Evolutionary conservation across 1,284 basidiomycete genomes (phyloP).

Genomic region (Trametes hirsuta): DNA sequence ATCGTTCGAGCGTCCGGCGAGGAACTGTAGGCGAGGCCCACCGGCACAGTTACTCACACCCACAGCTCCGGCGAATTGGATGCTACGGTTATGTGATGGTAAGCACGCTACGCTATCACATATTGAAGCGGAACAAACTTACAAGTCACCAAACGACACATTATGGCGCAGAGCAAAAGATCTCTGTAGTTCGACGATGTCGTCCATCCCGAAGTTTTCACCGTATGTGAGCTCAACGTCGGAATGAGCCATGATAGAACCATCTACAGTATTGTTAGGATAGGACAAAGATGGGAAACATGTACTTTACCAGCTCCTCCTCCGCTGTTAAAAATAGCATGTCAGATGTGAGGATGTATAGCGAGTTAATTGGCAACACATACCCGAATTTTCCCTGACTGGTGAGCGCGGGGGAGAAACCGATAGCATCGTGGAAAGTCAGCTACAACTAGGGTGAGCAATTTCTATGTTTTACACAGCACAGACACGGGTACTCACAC

Average conservation of each 20-base stretch:
- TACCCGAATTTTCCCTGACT: background rate
- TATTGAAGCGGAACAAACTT: background rate
- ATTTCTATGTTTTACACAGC: background rate
- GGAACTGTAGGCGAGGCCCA: conserved; percentile 34
- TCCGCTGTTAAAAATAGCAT: background rate
- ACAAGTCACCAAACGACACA: conserved; percentile 37
- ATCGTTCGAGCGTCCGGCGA: conserved; percentile 29
- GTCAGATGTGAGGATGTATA: background rate
- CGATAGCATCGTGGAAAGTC: conserved; percentile 25
- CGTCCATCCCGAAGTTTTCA: conserved; percentile 35
- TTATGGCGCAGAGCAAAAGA: conserved; percentile 33
- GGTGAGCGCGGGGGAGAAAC: background rate
- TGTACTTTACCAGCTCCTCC: background rate
- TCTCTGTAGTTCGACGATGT: conserved; percentile 31
- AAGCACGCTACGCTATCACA: too few relatives aligned
- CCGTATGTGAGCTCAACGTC: conserved; percentile 30
- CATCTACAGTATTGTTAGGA: conserved; percentile 14
- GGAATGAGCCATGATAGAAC: conserved; percentile 33
- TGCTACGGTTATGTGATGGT: conserved; percentile 14
- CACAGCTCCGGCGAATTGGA: conserved; percentile 36
- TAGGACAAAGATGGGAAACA: too few relatives aligned
- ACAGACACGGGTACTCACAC: background rate
- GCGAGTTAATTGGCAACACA: background rate
- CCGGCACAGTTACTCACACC: conserved; percentile 34
- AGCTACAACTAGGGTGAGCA: background rate